Base-by-base conservation (phyloP, 192 early-diverging fungal species). In the Cladochytrium replicatum region DNA sequence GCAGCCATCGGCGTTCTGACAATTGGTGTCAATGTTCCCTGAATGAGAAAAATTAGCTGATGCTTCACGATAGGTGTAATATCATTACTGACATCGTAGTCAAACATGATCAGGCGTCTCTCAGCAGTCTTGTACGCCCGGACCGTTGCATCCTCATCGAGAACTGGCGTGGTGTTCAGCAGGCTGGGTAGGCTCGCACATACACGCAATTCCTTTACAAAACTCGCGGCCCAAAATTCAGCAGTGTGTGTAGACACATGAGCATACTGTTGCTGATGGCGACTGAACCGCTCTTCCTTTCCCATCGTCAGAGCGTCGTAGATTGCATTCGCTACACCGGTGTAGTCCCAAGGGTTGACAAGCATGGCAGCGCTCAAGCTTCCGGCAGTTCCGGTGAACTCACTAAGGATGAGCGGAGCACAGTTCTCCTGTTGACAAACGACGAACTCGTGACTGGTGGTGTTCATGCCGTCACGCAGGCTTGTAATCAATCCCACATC, bases 401-500 rank as follows among this genome's bases (percentile, higher is more conserved):
- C 93, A 48, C 86, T 89, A 39, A 99, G 62, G 30, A 99, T 87
- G 51, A 99, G 65, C 22, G 90, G 86, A 19, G 84, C 84, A 48
- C 87, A 72, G 52, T 84, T 83, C 48, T 88, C 84, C 15, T 83
- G 67, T 65, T 97, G 93, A 63, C 88, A 91, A 24, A 96, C 84
- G 6, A 93, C 82, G 61, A 83, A 96, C 63, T 96, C 91, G 48
- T 93, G 85, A 38, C 83, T 86, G 9, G 87, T 88, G 0, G 93
- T 94, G 59, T 97, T 97, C 96, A 99, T 97, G 15, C 93, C 96
- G 56, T 99, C 96, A 24, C 91, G 82, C 13, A 94, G 76, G 26
- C 81, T 75, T 0, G 93, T 96, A 53, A 93, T 93, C 41, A 99
- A 61, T 0, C 82, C 90, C 19, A 91, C 72, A 58, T 99, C 91